Conservation (phyloP, 495 filamentous ascomycete species). For the Penicillium arizonense region DNA sequence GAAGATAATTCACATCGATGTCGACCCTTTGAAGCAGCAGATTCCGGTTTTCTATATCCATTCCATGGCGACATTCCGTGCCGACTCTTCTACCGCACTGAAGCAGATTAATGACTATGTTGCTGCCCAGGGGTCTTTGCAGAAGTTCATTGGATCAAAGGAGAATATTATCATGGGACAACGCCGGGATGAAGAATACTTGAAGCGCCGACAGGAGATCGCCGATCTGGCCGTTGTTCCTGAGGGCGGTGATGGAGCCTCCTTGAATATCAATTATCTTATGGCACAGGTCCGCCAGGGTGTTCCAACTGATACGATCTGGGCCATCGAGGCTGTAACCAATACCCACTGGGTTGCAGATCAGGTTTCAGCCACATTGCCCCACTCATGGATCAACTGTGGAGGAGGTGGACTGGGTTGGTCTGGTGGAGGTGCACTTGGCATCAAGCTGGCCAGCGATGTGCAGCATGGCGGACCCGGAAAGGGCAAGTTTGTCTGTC, state of each 20-base stretch:
- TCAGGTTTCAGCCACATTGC: slow-evolving; percentile 70
- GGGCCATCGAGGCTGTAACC: slow-evolving; percentile 86
- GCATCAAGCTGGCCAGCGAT: slow-evolving; percentile 83
- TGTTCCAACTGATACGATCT: slow-evolving; percentile 77
- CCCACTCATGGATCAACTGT: slow-evolving; percentile 89
- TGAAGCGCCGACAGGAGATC: slow-evolving; percentile 58
- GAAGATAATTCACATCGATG: slow-evolving; percentile 78
- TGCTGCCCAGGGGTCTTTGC: slow-evolving; percentile 39
- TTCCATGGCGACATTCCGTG: slow-evolving; percentile 72
- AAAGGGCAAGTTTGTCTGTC: slow-evolving; percentile 83
- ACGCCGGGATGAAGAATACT: slow-evolving; percentile 57
- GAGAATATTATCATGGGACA: slow-evolving; percentile 52
- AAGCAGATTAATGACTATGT: slow-evolving; percentile 68
- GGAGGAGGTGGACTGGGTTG: slow-evolving; percentile 92
- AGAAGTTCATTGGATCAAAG: slow-evolving; percentile 43
- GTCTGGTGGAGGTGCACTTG: slow-evolving; percentile 87
- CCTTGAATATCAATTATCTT: slow-evolving; percentile 70
- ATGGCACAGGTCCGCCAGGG: slow-evolving; percentile 59
- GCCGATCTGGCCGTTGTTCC: slow-evolving; percentile 53
- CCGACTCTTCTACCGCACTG: slow-evolving; percentile 68
- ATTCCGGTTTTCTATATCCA: slow-evolving; percentile 82
- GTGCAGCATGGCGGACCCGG: slow-evolving; percentile 52
- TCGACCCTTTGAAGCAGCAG: slow-evolving; percentile 83
- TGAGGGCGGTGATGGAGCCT: slow-evolving; percentile 52
- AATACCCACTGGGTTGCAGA: slow-evolving; percentile 77